Evolutionary conservation across 2,329 filamentous ascomycete species (phyloP).

Genomic region (Achaetomium macrosporum): DNA sequence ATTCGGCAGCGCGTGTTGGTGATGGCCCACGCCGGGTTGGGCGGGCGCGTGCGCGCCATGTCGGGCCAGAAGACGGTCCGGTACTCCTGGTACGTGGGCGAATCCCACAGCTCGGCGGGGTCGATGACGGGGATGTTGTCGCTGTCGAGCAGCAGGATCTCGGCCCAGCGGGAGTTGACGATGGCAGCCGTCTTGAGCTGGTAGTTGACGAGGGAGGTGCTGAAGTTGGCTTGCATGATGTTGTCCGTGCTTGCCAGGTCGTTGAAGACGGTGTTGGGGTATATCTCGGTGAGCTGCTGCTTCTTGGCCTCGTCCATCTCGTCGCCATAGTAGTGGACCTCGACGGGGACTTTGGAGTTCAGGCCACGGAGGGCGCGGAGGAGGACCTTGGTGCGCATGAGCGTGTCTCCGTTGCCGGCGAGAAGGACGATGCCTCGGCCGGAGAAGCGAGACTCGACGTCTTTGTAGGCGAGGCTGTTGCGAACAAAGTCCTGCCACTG

Average conservation of each 20-base stretch:
- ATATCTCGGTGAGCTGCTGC: not conserved
- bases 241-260: not conserved
- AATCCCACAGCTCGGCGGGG: conserved; percentile 4
- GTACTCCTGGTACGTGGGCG: conserved; percentile 5
- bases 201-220: not conserved
- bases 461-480: too few relatives aligned
- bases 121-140: conserved; percentile 11
- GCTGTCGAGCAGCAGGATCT: conserved; percentile 8
- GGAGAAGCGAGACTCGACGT: too few relatives aligned
- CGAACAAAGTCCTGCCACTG: not conserved
- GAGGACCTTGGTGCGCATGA: conserved; percentile 2
- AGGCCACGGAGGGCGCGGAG: conserved; percentile 1
- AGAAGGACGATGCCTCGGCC: not conserved
- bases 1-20: conserved; percentile 9
- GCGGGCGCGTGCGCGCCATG: conserved; percentile 8
- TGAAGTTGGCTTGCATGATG: conserved; percentile 1
- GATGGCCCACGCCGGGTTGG: conserved; percentile 9
- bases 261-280: conserved; percentile 1
- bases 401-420: conserved; percentile 1
- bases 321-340: conserved; percentile 7
- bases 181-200: conserved; percentile 6
- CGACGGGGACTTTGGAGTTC: not conserved
- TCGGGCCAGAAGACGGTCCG: conserved; percentile 11
- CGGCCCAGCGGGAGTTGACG: conserved; percentile 7
- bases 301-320: not conserved